phyloP scores from a whole-genome alignment of 176 grass and related monocot species.

The Saccharum spontaneum region DNA sequence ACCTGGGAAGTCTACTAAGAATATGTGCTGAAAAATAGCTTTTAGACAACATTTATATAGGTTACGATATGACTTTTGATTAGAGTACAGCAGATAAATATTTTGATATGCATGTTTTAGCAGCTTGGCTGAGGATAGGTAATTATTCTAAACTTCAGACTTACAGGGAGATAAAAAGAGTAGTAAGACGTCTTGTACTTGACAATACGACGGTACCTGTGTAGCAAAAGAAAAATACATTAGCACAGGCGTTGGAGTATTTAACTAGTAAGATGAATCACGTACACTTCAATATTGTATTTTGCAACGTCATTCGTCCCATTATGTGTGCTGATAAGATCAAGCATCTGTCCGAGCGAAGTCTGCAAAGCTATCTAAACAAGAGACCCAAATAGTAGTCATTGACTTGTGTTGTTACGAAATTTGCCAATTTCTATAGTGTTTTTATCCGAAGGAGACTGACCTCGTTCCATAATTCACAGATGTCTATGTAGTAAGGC shows the following conservation, averaged over 20 bases:
- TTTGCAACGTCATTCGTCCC: constrained; percentile 39
- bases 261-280: not conserved
- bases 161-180: constrained; percentile 70
- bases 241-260: not conserved
- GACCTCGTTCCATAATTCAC: constrained; percentile 53
- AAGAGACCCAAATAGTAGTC: not conserved
- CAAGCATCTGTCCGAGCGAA: constrained; percentile 64
- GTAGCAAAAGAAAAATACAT: not conserved
- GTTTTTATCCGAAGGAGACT: not conserved
- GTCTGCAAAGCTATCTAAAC: constrained; percentile 54
- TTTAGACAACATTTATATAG: not conserved
- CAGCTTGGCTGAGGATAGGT: not conserved
- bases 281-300: constrained; percentile 57
- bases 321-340: constrained; percentile 53
- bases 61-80: not conserved
- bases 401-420: not conserved
- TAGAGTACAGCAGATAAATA: not conserved
- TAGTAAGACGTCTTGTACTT: constrained; percentile 68
- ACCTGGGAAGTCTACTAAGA: not conserved
- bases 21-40: not conserved
- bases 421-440: not conserved
- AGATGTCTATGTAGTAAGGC: constrained; percentile 37
- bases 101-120: not conserved
- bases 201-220: constrained; percentile 59
- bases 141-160: not conserved